Percentiles rank a stretch among this genome's conserved stretches.
Conservation (phyloP, 2,329 filamentous ascomycete genomes). For the Alternaria triticina region DNA sequence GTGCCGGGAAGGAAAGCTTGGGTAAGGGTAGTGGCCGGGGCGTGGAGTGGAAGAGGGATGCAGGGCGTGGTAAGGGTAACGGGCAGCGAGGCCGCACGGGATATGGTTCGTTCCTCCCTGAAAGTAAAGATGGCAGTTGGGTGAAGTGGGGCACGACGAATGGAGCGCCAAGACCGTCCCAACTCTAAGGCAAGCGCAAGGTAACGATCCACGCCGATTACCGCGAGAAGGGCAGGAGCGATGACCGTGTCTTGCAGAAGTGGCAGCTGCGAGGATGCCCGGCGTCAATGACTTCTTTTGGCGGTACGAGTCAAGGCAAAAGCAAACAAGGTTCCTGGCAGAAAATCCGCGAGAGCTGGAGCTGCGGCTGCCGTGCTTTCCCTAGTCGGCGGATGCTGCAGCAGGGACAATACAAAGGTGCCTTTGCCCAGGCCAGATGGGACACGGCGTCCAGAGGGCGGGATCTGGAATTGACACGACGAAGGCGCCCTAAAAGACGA, state of each 20-base stretch:
- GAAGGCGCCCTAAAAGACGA: conserved; percentile 20
- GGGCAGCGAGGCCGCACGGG: conserved; percentile 16
- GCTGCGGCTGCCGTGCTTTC: conserved; percentile 45
- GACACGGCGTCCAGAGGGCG: conserved; percentile 30
- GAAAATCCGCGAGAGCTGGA: conserved; percentile 30
- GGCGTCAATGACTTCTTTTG: conserved; percentile 18
- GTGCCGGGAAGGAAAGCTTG: conserved; percentile 3
- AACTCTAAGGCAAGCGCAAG: conserved; percentile 27
- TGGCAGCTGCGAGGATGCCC: conserved; percentile 19
- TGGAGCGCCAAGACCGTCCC: conserved; percentile 24
- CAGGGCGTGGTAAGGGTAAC: conserved; percentile 15
- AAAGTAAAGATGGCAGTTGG: conserved; percentile 30
- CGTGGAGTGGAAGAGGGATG: conserved; percentile 20
- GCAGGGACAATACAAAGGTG: conserved; percentile 26
- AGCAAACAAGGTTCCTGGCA: conserved; percentile 29
- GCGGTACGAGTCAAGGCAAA: conserved; percentile 33
- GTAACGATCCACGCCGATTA: background rate
- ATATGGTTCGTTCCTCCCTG: conserved; percentile 24
- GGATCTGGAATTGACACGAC: conserved; percentile 30
- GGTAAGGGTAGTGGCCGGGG: conserved; percentile 16
- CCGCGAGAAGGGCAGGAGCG: background rate
- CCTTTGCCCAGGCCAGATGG: conserved; percentile 8
- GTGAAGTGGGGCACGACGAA: conserved; percentile 33
- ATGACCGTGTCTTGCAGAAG: conserved; percentile 4
- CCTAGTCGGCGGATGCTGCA: conserved; percentile 17